phyloP scores from a whole-genome alignment of 805 yeast species.

The Ogataea pilisensis region DNA sequence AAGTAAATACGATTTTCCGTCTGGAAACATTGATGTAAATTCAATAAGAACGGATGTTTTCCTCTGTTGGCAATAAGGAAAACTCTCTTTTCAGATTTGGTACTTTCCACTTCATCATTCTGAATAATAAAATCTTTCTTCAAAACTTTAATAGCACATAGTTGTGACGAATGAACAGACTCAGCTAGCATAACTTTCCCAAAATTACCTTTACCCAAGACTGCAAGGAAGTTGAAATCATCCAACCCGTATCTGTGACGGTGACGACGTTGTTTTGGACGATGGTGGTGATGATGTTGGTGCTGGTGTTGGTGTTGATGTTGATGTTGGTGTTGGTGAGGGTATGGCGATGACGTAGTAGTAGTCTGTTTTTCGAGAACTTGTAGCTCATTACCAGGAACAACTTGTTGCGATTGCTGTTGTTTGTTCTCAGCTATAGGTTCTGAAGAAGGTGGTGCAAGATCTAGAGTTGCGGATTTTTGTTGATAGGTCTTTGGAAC shows the following conservation, averaged over 20 bases:
- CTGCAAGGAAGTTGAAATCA: conserved; percentile 91
- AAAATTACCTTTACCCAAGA: conserved; percentile 96
- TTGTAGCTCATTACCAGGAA: background rate
- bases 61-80: conserved; percentile 71
- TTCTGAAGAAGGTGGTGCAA: conserved; percentile 4
- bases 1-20: conserved; percentile 96
- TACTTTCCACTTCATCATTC: conserved; percentile 93
- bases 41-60: conserved; percentile 88
- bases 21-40: conserved; percentile 92
- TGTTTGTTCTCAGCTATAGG: conserved; percentile 2
- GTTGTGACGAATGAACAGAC: conserved; percentile 70
- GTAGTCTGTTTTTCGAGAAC: background rate
- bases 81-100: conserved; percentile 90
- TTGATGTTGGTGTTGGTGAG: conserved; percentile 3
- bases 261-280: conserved; percentile 34
- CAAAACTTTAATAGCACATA: conserved; percentile 94
- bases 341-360: conserved; percentile 13
- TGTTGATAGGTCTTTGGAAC: conserved; percentile 1
- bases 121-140: conserved; percentile 95
- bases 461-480: background rate
- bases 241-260: conserved; percentile 85
- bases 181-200: conserved; percentile 98
- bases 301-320: conserved; percentile 9
- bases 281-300: conserved; percentile 21
- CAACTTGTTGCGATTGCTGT: conserved; percentile 14